Evolutionary conservation across 2,329 filamentous ascomycete species (phyloP), one percentile per base, ranked within the genome.

Genomic region (Clarireedia paspali): DNA sequence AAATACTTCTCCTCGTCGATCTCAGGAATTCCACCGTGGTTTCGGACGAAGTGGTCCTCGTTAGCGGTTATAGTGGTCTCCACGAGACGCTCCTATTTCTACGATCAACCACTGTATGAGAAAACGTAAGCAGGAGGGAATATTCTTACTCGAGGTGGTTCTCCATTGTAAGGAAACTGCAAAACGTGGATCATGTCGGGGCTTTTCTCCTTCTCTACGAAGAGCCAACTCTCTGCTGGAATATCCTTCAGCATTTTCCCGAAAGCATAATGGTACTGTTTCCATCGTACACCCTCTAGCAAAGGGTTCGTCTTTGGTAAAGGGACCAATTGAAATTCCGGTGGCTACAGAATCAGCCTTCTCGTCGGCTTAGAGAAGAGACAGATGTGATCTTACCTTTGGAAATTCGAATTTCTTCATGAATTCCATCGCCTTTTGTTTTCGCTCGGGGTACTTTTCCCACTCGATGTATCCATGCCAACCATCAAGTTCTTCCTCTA

Each of bases 401-500:
- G 75, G 74, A 67, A 84, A 77, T 57, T 77, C 70, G 49, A 82
- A 77, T 50, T 71, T 71, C 24, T 71, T 70, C 14, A 85, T 65
- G 48, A 85, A 77, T 55, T 80, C 74, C 47, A 78, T 75, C 0
- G 81, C 84, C 47, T 77, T 71, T 26, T 74, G 75, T 63, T 85
- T 85, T 69, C 87, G 88, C 48, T 86, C 82, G 0, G 85, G 84
- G 53, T 87, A 85, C 12, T 81, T 76, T 65, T 87, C 84, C 84
- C 84, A 87, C 63, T 87, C 84, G 5, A 89, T 74, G 58, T 86
- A 88, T 39, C 58, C 56, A 17, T 55, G 47, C 56, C 56, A 58
- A 24, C 56, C 56, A 12, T 49, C 45, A 2, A 47, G 17, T 12
- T 58, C 56, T 39, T 58, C 52, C 26, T 56, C 45, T 7, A 56